phyloP scores from a whole-genome alignment of 129 eudicot species.

The Centella asiatica region DNA sequence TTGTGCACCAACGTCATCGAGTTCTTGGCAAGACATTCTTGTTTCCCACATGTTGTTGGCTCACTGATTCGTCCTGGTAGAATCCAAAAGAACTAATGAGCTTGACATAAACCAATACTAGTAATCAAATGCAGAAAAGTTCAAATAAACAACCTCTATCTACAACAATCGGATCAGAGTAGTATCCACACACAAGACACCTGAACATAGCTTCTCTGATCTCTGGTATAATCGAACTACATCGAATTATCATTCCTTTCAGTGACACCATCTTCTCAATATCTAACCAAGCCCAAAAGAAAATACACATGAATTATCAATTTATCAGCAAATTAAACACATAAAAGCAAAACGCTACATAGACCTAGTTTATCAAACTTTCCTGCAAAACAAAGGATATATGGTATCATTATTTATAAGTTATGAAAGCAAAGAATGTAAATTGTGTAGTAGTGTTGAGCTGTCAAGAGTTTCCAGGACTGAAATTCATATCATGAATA shows the following conservation, averaged over 20 bases:
- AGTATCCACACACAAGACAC: constrained; percentile 83
- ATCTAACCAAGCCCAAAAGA: constrained; percentile 34
- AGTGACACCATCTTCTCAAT: constrained; percentile 96
- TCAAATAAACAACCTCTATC: constrained; percentile 54
- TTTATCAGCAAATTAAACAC: background rate
- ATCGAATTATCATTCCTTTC: constrained; percentile 90
- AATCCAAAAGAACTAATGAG: constrained; percentile 1
- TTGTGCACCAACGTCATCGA: constrained; percentile 92
- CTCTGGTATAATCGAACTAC: constrained; percentile 70
- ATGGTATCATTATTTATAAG: too few relatives aligned
- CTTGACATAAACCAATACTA: background rate
- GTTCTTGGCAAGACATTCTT: constrained; percentile 80
- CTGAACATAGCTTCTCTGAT: constrained; percentile 79
- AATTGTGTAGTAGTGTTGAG: too few relatives aligned
- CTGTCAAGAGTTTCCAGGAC: too few relatives aligned
- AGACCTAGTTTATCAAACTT: too few relatives aligned
- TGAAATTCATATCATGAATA: too few relatives aligned
- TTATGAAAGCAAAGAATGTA: too few relatives aligned
- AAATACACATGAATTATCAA: constrained; percentile 2
- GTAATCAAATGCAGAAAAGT: background rate
- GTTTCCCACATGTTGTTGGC: constrained; percentile 70
- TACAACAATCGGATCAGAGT: constrained; percentile 71
- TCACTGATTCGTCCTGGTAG: constrained; percentile 69
- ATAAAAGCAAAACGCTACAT: background rate
- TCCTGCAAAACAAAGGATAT: too few relatives aligned